Base-by-base conservation (phyloP, 805 yeast species). In the Ascoidea asiatica region DNA sequence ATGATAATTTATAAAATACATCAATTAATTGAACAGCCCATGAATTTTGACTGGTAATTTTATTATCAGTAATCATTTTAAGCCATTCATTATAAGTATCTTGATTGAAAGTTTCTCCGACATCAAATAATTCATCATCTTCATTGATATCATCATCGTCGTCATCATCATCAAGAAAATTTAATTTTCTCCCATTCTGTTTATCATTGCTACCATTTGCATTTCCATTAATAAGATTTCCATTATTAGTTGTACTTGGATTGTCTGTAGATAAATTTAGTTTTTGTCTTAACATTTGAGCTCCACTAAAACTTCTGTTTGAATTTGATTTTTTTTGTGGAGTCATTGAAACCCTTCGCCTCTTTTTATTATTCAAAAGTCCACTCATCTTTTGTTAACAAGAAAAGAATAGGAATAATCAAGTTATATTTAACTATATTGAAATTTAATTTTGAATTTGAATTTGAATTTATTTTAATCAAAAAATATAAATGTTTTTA, bases 11-110 rank as follows among this genome's bases (percentile, higher is more conserved):
- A 52, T 69, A 67, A 54, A 73, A 73, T 53, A 72, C 73, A 51
- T 72, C 77, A 47, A 73, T 73, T 48, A 73, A 58, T 0, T 68
- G 70, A 49, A 68, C 65, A 43, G 67, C 64, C 79, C 79, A 73
- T 41, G 71, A 61, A 52, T 73, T 73, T 39, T 59, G 62, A 36
- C 66, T 51, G 20, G 72, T 72, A 55, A 73, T 69, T 53, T 72
- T 72, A 56, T 72, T 66, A 49, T 66, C 70, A 3, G 69, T 65
- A 5, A 72, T 64, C 37, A 69, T 57, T 48, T 69, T 68, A 55
- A 69, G 68, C 75, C 75, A 69, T 52, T 68, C 73, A 52, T 69
- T 73, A 52, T 69, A 69, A 39, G 38, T 43, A 17, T 33, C 43
- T 18, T 17, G 19, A n/a, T n/a, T n/a, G n/a, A n/a, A n/a, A n/a